These are phyloP conservation scores for Auricularia cornea DNA, from an alignment of 768 basidiomycete species.

Conservation along the genomic window DNA sequence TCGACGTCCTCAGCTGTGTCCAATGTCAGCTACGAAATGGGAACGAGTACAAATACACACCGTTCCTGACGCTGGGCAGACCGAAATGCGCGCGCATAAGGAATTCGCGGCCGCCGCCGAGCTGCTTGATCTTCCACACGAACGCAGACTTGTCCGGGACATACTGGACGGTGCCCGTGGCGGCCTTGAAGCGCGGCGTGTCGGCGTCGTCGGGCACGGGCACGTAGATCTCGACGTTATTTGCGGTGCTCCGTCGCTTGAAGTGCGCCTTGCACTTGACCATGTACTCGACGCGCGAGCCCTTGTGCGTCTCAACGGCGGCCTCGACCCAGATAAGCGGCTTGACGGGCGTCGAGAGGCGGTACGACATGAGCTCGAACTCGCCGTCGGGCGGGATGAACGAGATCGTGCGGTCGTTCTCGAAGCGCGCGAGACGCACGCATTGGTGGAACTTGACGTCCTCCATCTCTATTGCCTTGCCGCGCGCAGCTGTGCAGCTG, in stretches of 20 bases:
- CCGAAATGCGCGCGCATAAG: slow-evolving; percentile 98
- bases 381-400: slow-evolving; percentile 99
- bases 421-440: slow-evolving; percentile 91
- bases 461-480: slow-evolving; percentile 99
- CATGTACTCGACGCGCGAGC: slow-evolving; percentile 91
- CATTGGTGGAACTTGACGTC: slow-evolving; percentile 99
- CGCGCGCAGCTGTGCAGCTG: slow-evolving; percentile 58
- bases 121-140: slow-evolving; percentile 98
- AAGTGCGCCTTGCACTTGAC: slow-evolving; percentile 96
- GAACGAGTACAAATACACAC: slow-evolving; percentile 37
- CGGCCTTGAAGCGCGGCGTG: slow-evolving; percentile 92
- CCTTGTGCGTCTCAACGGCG: slow-evolving; percentile 86
- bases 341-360: slow-evolving; percentile 93
- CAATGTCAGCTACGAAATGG: not conserved
- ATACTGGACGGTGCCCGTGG: slow-evolving; percentile 93
- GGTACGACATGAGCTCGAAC: slow-evolving; percentile 97
- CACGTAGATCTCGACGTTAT: slow-evolving; percentile 97
- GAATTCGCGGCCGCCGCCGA: slow-evolving; percentile 93
- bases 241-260: slow-evolving; percentile 91
- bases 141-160: slow-evolving; percentile 97
- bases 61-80: slow-evolving; percentile 83
- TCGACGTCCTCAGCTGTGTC: slow-evolving; percentile 62
- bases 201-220: slow-evolving; percentile 99
- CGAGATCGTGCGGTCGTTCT: slow-evolving; percentile 97
- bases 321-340: slow-evolving; percentile 98